A percentile compares a stretch with the other conserved stretches of the same genome.
These are phyloP conservation scores for Sporothrix euskadiensis DNA, from an alignment of 2,329 filamentous ascomycete species.

Conservation along the genomic window DNA sequence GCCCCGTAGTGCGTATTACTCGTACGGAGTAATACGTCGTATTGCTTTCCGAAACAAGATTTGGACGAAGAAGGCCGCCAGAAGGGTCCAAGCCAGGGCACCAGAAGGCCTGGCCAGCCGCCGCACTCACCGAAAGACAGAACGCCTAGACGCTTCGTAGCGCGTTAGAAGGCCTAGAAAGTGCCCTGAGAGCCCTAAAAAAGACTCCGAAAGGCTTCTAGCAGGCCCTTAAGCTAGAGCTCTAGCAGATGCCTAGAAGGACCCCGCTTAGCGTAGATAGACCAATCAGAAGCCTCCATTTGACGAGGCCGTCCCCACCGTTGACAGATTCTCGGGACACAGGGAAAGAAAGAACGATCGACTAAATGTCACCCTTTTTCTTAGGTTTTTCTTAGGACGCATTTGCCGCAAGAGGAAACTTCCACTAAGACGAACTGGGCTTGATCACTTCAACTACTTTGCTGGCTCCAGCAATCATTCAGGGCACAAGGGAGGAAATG, in stretches of 20 bases:
- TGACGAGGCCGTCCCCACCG: neutral
- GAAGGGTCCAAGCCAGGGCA: neutral
- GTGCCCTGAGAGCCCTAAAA: neutral
- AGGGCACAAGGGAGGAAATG: neutral
- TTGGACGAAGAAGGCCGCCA: neutral
- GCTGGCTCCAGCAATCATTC: neutral
- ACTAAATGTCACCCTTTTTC: neutral
- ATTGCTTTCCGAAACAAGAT: constrained; percentile 11
- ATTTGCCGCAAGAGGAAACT: neutral
- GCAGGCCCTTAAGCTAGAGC: neutral
- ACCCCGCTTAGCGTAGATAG: neutral
- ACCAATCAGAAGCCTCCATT: neutral
- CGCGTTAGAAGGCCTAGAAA: neutral
- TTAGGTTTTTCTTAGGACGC: neutral
- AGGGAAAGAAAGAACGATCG: neutral
- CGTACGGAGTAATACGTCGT: neutral
- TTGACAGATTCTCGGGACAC: neutral
- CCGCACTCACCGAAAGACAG: neutral
- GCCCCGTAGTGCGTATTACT: neutral
- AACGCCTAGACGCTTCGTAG: neutral
- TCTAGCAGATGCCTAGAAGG: neutral
- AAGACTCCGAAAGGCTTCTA: neutral
- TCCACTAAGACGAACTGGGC: neutral
- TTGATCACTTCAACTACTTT: neutral
- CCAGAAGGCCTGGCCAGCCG: neutral